These are phyloP conservation scores for Salix caprea DNA, from an alignment of 345 rosid species.

Conservation along the genomic window DNA sequence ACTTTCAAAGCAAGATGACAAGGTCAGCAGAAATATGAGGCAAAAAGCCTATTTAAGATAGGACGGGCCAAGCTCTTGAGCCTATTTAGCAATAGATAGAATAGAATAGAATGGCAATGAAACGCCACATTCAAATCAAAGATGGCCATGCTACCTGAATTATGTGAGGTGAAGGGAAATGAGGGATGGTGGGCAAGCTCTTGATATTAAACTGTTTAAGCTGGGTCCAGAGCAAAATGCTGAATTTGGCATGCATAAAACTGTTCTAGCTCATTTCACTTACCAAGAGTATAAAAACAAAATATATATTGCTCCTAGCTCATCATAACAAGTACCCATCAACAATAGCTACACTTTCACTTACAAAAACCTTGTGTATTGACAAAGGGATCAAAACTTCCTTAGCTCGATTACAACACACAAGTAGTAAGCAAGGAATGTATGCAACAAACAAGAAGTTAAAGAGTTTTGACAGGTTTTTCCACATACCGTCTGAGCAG, in stretches of 20 bases:
- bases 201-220: background rate
- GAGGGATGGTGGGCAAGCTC: background rate
- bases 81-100: too few species aligned
- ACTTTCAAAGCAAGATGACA: too few species aligned
- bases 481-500: slow-evolving; percentile 64
- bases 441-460: background rate
- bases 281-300: too few species aligned
- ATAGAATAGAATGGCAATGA: background rate
- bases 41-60: too few species aligned
- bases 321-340: background rate
- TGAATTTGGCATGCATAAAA: background rate
- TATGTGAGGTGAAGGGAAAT: background rate
- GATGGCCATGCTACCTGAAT: background rate
- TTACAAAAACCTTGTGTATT: background rate
- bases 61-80: too few species aligned
- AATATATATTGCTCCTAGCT: too few species aligned
- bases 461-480: background rate
- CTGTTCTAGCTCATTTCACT: background rate
- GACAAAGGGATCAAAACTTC: background rate
- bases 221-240: too few species aligned
- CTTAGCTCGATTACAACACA: background rate
- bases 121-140: background rate
- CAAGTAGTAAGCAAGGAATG: background rate
- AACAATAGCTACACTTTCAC: background rate
- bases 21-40: too few species aligned